phyloP scores from a whole-genome alignment of 2,329 filamentous ascomycete species.

The Plectosphaerella sp. region DNA sequence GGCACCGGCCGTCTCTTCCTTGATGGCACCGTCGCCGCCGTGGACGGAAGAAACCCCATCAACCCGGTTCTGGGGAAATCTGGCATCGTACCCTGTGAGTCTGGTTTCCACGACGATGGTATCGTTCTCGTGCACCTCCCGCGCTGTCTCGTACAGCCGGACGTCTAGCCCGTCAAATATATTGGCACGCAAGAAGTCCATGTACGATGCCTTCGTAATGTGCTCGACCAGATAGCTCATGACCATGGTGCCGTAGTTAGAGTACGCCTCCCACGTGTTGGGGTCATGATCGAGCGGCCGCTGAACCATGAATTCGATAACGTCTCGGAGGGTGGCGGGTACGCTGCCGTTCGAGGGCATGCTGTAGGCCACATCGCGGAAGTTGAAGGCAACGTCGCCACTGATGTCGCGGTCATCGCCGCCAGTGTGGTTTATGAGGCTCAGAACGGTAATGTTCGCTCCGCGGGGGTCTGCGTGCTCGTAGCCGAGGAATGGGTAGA shows the following conservation, averaged over 20 bases:
- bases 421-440: slow-evolving; percentile 6
- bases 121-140: slow-evolving; percentile 4
- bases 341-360: slow-evolving; percentile 2
- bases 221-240: slow-evolving; percentile 10
- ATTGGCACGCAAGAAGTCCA: slow-evolving; percentile 4
- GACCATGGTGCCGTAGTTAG: slow-evolving; percentile 11
- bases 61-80: background rate
- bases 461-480: slow-evolving; percentile 4
- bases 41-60: background rate
- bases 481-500: slow-evolving; percentile 7
- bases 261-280: slow-evolving; percentile 2
- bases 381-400: slow-evolving; percentile 5
- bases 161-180: slow-evolving; percentile 9
- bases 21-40: slow-evolving; percentile 12
- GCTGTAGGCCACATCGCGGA: slow-evolving; percentile 6
- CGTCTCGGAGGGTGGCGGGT: slow-evolving; percentile 9
- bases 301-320: slow-evolving; percentile 12
- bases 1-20: slow-evolving; percentile 7
- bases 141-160: slow-evolving; percentile 9
- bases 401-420: slow-evolving; percentile 7
- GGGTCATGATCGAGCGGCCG: slow-evolving; percentile 6
- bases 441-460: slow-evolving; percentile 7
- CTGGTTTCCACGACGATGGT: slow-evolving; percentile 9
- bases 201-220: slow-evolving; percentile 6
- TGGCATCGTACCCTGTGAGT: slow-evolving; percentile 6